Conservation (phyloP, 192 early-diverging fungal genomes). For the Obelidium mucronatum region DNA sequence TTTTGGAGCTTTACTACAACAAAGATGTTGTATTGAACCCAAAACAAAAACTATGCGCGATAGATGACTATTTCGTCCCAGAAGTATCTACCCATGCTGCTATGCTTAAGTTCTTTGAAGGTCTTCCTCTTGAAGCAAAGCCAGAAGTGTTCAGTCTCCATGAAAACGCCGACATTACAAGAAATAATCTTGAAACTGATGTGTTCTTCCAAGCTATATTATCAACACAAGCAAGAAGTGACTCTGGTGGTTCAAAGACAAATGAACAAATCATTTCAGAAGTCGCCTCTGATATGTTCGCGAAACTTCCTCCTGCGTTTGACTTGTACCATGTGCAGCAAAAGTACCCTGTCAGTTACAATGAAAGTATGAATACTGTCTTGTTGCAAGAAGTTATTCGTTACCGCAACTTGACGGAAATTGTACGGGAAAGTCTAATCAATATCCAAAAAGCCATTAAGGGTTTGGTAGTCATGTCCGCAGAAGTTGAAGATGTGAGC, state of each 20-base stretch:
- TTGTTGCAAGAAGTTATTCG: conserved; percentile 67
- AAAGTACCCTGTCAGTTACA: conserved; percentile 67
- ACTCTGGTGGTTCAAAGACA: conserved; percentile 51
- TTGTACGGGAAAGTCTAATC: conserved; percentile 58
- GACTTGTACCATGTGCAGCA: conserved; percentile 48
- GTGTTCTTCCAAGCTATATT: conserved; percentile 63
- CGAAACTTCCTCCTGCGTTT: conserved; percentile 56
- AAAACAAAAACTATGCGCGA: conserved; percentile 54
- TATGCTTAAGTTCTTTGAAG: conserved; percentile 59
- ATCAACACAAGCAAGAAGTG: conserved; percentile 54
- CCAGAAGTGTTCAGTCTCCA: conserved; percentile 69
- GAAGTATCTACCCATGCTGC: conserved; percentile 45
- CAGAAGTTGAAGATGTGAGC: conserved; percentile 66
- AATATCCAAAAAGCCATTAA: conserved; percentile 72
- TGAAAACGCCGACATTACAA: conserved; percentile 69
- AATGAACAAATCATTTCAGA: conserved; percentile 65
- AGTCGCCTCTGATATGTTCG: conserved; percentile 62
- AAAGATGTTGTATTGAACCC: conserved; percentile 46
- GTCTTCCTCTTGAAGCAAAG: conserved; percentile 60
- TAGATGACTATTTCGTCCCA: conserved; percentile 60
- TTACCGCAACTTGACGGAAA: conserved; percentile 59
- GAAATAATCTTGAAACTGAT: conserved; percentile 68
- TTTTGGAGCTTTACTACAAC: conserved; percentile 59
- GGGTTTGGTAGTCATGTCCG: conserved; percentile 68
- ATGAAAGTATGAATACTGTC: conserved; percentile 71